Conservation (phyloP, 768 basidiomycete species). For the Lactarius sp. region DNA sequence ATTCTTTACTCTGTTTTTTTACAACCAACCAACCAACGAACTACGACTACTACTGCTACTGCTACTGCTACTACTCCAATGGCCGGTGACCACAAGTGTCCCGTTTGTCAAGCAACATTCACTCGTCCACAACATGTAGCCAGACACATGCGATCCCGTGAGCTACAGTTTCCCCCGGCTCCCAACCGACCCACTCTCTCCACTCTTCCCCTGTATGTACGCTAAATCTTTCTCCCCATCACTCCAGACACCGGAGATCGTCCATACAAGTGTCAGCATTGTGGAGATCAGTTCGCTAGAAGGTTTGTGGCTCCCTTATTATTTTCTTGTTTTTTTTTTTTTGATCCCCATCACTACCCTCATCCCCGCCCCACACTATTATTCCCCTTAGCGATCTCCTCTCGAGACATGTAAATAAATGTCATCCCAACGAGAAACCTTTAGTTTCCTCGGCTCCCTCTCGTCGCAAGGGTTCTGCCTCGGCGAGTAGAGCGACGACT, state of each 20-base stretch:
- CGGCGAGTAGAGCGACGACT: constrained; percentile 67
- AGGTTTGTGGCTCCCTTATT: constrained; percentile 44
- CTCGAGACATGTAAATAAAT: constrained; percentile 83
- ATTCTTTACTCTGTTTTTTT: not conserved
- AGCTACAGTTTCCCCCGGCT: constrained; percentile 35
- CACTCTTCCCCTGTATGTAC: not conserved
- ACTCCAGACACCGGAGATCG: constrained; percentile 78
- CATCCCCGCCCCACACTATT: not conserved
- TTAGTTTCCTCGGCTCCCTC: constrained; percentile 37
- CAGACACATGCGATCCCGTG: constrained; percentile 86
- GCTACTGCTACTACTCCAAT: constrained; percentile 34
- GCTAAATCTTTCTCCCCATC: not conserved
- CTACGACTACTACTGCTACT: not conserved
- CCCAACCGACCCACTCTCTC: not conserved
- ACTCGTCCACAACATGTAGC: constrained; percentile 89
- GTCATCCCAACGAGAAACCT: constrained; percentile 73
- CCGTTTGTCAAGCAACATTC: constrained; percentile 83
- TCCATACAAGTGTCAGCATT: constrained; percentile 83
- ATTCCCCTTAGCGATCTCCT: constrained; percentile 60
- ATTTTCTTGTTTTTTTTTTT: not conserved
- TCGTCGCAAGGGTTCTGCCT: constrained; percentile 62
- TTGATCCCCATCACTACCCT: not conserved
- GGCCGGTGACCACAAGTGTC: constrained; percentile 83
- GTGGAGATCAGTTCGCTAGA: constrained; percentile 86
- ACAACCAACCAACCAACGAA: not conserved